Evolutionary conservation across 345 rosid genomes (phyloP), one percentile per base, ranked within the genome.

Genomic region (Moricandia arvensis): DNA sequence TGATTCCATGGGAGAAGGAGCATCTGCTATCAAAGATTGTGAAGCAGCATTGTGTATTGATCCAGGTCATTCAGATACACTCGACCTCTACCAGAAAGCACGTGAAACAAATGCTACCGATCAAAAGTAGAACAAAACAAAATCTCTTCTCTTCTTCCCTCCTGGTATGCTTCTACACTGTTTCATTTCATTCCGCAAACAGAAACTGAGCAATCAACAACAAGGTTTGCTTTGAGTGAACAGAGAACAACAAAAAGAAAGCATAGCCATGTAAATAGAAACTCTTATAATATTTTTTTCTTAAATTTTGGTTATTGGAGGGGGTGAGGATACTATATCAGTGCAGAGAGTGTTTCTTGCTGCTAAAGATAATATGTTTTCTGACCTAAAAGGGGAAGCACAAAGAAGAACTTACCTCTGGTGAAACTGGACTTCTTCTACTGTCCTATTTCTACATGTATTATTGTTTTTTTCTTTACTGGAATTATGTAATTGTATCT

Each of bases 41-140:
- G 96, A 89, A 83, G 98, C 97, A 59, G 98, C 97, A 7, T 86
- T 93, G 47, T 83, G 97, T 71, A 84, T 93, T 35, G 97, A 93
- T 55, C 89, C 91, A 8, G 31, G 18, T 51, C 90, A 87, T 13
- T 2, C 61, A 0, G 93, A 88, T 57, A 80, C 92, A 2, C 65
- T 85, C 3, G 88, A 87, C n/a, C 87, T 93, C 29, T 87, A 83
- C 34, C 75, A 71, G 17, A 88, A 71, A 79, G 86, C 88, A 43
- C 68, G 59, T 68, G 86, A 86, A 11, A 16, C 72, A 58, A 58
- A 60, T 79, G 43, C 82, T 76, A 79, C 80, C 34, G 71, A 69
- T 12, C 67, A 11, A 55, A 64, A 69, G 75, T 61, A 78, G 70
- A 72, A 68, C 29, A 78, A 60, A 67, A 53, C 77, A 67, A 72